Base-by-base conservation (phyloP, 176 grass and related monocot species). In the Rhynchospora breviuscula region DNA sequence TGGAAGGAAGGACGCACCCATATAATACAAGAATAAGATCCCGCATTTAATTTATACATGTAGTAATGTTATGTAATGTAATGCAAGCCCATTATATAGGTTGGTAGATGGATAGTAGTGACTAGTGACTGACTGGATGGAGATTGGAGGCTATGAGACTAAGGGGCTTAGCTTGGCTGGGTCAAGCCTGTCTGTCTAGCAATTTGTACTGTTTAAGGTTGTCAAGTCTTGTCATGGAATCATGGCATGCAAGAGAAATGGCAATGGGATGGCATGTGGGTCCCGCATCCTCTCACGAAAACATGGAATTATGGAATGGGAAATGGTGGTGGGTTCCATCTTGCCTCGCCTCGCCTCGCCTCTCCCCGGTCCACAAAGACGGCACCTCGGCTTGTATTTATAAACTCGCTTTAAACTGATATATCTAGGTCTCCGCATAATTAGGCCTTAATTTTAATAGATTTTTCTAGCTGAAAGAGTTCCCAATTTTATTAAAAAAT, bases 181-280 rank as follows among this genome's bases (percentile, higher is more conserved):
- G 79, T 61, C 79, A 65, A 63, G 82, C 51, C 23, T 73, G 31
- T 68, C 82, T 84, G 67, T 74, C 49, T 61, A 78, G 57, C 67
- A 65, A 26, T 85, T 63, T 85, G 31, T 85, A 85, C 83, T 85
- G 83, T 85, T 85, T 85, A 85, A 85, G 83, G 83, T 52, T 78
- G 83, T 77, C 83, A 85, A 85, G 83, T 85, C 83, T 85, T 85
- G 68, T 85, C 83, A 85, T 77, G 80, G 80, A 82, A 63, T 75
- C 70, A 76, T 76, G 56, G 52, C 46, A 74, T 73, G 80, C 80
- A 56, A 77, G 49, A 77, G 47, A 71, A 43, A 71, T 77, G 73
- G 23, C 49, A 77, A 17, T 77, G 73, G 73, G 49, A 77, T 77
- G 73, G 73, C 49, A 77, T 77, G 0, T 77, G 17, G 80, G 61